Base-by-base conservation (phyloP, 225 moss, liverwort and hornwort genomes). In the Pleurozium schreberi region DNA sequence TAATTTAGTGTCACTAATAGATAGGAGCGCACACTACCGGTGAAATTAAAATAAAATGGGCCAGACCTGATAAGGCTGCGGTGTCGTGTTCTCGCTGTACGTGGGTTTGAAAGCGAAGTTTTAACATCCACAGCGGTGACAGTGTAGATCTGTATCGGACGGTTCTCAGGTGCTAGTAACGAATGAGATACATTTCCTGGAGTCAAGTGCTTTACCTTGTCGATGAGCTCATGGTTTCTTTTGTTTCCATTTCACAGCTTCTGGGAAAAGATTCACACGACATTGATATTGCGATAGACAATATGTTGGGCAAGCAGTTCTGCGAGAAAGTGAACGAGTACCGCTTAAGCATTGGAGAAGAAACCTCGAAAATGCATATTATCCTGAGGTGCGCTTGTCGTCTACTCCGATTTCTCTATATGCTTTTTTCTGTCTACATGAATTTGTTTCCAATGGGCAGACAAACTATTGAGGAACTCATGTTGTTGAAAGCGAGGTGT, bases 241-340 rank as follows among this genome's bases (percentile, higher is more conserved):
- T 67, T 81, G 85, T 88, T 53, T 86, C 50, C 31, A 42, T n/a
- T 19, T 49, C 45, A 62, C 86, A 91, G 87, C 86, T 89, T 57
- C 64, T 91, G 63, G 89, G 89, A 40, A 83, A 89, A 86, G 82
- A 89, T 69, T 91, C 83, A 34, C 89, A 91, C 64, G 89, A 91
- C 89, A 91, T 91, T 62, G 89, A 91, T 83, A 86, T 89, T 49
- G 86, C 89, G 49, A 63, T 91, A 61, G 89, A 91, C 83, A 91
- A 91, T 53, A 91, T 91, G 89, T 30, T 91, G 64, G 91, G 89
- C 71, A 91, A 83, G 86, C 89, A 91, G 57, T 83, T 91, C 71
- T 91, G 91, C 71, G 89, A 91, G 89, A 91, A 86, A 86, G 79
- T 91, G 40, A 91, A 91, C 57, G 89, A 91, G 63, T 91, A 91